Evolutionary conservation across 2,329 filamentous ascomycete species (phyloP), one percentile per base, ranked within the genome.

Genomic region (Colletotrichum incanum): DNA sequence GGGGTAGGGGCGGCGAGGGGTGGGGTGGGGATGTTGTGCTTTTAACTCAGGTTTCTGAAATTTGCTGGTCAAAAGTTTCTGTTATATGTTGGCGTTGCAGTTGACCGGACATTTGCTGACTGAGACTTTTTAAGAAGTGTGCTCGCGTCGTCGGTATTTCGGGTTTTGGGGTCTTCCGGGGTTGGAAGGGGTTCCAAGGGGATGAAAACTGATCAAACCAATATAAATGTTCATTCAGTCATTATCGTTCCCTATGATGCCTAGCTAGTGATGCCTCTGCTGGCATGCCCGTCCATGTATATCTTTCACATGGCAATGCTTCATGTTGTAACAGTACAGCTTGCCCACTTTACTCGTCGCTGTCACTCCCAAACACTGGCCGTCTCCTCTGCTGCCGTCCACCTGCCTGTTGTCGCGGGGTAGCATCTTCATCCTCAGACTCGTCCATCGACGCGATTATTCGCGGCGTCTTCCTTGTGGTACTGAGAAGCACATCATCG

Each of bases 1-100:
- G 64, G 67, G 58, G 45, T 37, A 58, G 68, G 72, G 64, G 67
- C 73, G 76, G 77, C 76, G 75, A 75, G 76, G 71, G 81, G 79
- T 78, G 81, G 77, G 78, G 79, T 82, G 76, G 76, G 70, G 66
- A 72, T 69, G 83, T 85, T 76, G 81, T 85, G 83, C 83, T 85
- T 85, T 82, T 83, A 85, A 80, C 76, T 74, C 79, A 82, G 83
- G 83, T 84, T 84, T 84, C 83, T 85, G 83, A 85, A 74, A 76
- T 76, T 77, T 78, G 74, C 31, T 34, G 39, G 65, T 65, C 50
- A n/a, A 31, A 28, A 5, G 11, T 34, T 54, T 28, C 37, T 18
- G n/a, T 37, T 5, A 4, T 43, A 55, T 31, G 6, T 37, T 18
- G n/a, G 49, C 37, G 26, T 45, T 2, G 37, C 6, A 14, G 31